Evolutionary conservation across 164 flowering plant species (phyloP).

Genomic region (Sextonia rubra): DNA sequence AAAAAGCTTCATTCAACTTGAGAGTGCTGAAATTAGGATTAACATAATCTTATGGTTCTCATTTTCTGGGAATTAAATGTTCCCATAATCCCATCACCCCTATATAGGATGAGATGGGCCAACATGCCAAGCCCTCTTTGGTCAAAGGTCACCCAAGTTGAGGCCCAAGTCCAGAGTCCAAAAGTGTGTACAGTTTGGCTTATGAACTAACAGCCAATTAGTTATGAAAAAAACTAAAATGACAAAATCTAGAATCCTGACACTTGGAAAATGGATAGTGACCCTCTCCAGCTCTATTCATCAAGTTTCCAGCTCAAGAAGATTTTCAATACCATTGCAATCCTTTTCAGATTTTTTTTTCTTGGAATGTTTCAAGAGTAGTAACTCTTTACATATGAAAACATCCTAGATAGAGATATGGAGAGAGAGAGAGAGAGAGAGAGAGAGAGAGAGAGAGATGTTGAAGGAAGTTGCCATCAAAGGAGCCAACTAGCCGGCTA

Average conservation of each 20-base stretch:
- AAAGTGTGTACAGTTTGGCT: no score
- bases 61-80: no score
- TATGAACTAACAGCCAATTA: background rate
- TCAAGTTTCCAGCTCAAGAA: background rate
- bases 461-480: slow-evolving; percentile 30
- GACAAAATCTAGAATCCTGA: background rate
- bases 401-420: background rate
- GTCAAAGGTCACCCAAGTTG: no score
- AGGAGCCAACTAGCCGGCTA: slow-evolving; percentile 49
- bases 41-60: no score
- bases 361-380: no score
- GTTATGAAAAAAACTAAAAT: background rate
- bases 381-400: no score
- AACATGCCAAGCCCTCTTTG: no score
- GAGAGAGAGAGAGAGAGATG: slow-evolving; percentile 7
- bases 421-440: slow-evolving; percentile 4
- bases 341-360: background rate
- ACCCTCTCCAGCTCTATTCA: background rate
- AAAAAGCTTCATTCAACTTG: no score
- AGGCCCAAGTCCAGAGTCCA: no score
- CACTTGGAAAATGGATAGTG: background rate
- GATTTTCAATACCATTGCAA: background rate
- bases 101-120: no score
- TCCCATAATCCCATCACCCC: no score
- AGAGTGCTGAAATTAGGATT: no score